Evolutionary conservation across 495 filamentous ascomycete species (phyloP).

Genomic region (Glutinoglossum americanum): DNA sequence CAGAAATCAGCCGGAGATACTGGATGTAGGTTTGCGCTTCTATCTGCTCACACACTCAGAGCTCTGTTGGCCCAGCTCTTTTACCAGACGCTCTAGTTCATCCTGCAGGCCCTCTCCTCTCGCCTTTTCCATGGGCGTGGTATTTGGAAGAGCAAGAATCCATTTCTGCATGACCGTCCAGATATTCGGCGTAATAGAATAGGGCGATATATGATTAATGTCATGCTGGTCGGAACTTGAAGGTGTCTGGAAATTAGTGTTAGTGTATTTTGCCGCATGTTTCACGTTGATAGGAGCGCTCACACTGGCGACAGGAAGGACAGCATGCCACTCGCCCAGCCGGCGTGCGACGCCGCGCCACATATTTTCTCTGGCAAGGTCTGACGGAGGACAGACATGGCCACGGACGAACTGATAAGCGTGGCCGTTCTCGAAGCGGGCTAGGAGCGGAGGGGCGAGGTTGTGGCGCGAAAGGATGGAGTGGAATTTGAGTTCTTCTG

Average conservation of each 20-base stretch:
- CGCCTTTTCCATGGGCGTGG: constrained; percentile 38
- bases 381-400: constrained; percentile 51
- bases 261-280: neutral
- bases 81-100: constrained; percentile 49
- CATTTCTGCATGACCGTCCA: constrained; percentile 94
- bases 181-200: constrained; percentile 36
- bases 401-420: constrained; percentile 82
- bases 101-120: constrained; percentile 53
- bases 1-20: neutral
- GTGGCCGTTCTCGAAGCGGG: constrained; percentile 88
- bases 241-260: neutral
- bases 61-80: constrained; percentile 53
- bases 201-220: neutral
- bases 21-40: too few relatives aligned
- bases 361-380: constrained; percentile 46
- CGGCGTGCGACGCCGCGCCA: constrained; percentile 67
- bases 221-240: neutral
- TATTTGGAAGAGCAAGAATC: constrained; percentile 63
- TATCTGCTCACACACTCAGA: too few relatives aligned
- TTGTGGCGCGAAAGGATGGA: constrained; percentile 53
- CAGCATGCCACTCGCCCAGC: constrained; percentile 84
- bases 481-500: constrained; percentile 49
- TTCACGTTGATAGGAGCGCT: constrained; percentile 3
- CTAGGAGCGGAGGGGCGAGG: constrained; percentile 71
- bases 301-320: constrained; percentile 28